Percentiles rank a stretch among this genome's conserved stretches.
Conservation (phyloP, 176 grass and related monocot genomes). For the Aegilops longissima region DNA sequence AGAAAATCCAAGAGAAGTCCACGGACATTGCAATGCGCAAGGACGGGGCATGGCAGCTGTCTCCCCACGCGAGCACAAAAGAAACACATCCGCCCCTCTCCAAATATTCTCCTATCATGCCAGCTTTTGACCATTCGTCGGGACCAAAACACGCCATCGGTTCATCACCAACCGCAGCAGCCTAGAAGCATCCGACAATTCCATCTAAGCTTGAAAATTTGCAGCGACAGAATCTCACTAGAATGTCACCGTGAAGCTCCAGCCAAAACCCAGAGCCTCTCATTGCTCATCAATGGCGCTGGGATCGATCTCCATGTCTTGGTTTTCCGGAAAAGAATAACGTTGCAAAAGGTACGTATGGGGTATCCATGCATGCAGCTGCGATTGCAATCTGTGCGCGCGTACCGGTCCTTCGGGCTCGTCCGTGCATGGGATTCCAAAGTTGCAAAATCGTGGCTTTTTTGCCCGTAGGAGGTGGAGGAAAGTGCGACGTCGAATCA, state of each 20-base stretch:
- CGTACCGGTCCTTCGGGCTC: conserved; percentile 6
- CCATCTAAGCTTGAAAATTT: no score
- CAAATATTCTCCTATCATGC: conserved; percentile 69
- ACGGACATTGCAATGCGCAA: background rate
- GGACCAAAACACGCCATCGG: background rate
- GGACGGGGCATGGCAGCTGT: conserved; percentile 14
- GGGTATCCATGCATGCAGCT: background rate
- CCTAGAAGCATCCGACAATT: background rate
- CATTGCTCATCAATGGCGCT: background rate
- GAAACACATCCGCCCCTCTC: conserved; percentile 33
- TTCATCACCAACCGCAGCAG: background rate
- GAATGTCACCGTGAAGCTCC: background rate
- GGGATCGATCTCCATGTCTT: background rate
- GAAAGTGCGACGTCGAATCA: conserved; percentile 38
- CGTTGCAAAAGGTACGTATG: background rate
- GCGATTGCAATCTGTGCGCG: background rate
- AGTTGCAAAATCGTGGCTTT: conserved; percentile 19
- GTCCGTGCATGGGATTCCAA: conserved; percentile 50
- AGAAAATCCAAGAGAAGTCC: background rate
- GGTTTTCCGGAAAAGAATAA: background rate
- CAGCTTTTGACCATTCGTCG: conserved; percentile 51
- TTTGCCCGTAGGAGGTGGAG: background rate
- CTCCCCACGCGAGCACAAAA: conserved; percentile 28
- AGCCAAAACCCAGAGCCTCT: background rate
- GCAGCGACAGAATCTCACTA: background rate